Evolutionary conservation across 2,329 filamentous ascomycete species (phyloP).

Genomic region (Paracoccidioides lutzii): DNA sequence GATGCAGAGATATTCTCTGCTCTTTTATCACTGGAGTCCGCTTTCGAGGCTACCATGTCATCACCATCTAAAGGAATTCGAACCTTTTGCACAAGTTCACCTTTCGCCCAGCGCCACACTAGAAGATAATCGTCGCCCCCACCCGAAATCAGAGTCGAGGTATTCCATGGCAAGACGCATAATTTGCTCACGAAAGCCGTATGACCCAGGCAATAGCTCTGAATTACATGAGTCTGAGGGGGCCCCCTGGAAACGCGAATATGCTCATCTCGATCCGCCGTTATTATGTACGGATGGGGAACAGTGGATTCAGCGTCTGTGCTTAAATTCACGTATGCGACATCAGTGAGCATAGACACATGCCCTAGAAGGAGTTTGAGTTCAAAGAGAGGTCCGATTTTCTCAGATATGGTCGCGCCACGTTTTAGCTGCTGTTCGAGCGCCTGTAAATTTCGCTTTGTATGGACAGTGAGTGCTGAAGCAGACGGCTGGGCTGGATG

Average conservation of each 20-base stretch:
- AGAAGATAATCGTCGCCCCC: conserved; percentile 71
- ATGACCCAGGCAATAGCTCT: conserved; percentile 81
- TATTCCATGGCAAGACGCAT: conserved; percentile 45
- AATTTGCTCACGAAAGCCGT: conserved; percentile 70
- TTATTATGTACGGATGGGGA: conserved; percentile 48
- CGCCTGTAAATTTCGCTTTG: conserved; percentile 45
- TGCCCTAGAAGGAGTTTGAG: conserved; percentile 75
- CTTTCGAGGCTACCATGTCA: not conserved
- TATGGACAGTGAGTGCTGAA: conserved; percentile 48
- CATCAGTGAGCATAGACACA: conserved; percentile 82
- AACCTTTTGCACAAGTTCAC: conserved; percentile 22
- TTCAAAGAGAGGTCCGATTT: conserved; percentile 49
- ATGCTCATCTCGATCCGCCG: conserved; percentile 63
- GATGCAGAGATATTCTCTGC: conserved; percentile 2
- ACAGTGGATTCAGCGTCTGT: conserved; percentile 35
- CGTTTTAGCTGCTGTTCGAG: conserved; percentile 44
- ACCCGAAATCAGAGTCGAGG: conserved; percentile 63
- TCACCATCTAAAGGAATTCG: conserved; percentile 13
- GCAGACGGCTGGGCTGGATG: conserved; percentile 41
- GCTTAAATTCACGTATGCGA: conserved; percentile 44
- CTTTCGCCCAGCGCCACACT: conserved; percentile 65
- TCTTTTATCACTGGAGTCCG: not conserved
- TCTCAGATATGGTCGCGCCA: conserved; percentile 30
- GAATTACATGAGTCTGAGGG: conserved; percentile 77
- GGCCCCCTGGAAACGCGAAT: conserved; percentile 73